Base-by-base conservation (phyloP, 2,329 filamentous ascomycete genomes). In the Phialophora tarda region DNA sequence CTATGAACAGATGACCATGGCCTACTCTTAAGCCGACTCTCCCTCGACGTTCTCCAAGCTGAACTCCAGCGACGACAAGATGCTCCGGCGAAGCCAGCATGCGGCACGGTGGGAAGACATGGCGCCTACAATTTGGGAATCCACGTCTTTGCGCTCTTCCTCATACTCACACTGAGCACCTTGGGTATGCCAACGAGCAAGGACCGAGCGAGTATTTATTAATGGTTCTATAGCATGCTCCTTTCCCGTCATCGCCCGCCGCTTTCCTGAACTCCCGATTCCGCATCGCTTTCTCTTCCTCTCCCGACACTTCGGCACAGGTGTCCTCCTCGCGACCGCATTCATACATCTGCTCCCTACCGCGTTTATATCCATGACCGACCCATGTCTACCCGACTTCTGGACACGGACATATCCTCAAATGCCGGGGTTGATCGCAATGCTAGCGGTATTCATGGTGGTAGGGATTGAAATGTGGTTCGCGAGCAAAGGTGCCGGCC, bases 251-350 rank as follows among this genome's bases (percentile, higher is more conserved):
- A 78, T 91, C 62, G 89, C 87, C 10, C 84, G 85, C 61, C 84
- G 86, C 69, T 81, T 84, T 44, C 85, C 84, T 44, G 82, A 83
- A 57, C 82, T 87, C 63, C 84, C 82, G 59, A 84, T 85, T 62
- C 88, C 88, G 60, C 83, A 82, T 69, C 82, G 77, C 24, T 83
- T 90, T 72, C 83, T 90, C 69, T 89, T 90, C 75, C 81, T 88
- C 69, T 88, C 87, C 73, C 87, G 90, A 70, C 90, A 92, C 79
- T 90, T 92, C 71, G 90, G 91, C 74, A 95, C 91, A 0, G 91
- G 91, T 66, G 92, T 95, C 23, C 82, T 95, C n/a, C 89, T 95
- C 68, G 91, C 92, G 11, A 95, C 91, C 0, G 91, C 91, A 63
- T 95, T 95, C 74, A 91, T 94, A 28, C 91, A 94, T 79, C 82